phyloP scores from a whole-genome alignment of 2,329 filamentous ascomycete species.

The Trichoderma lentiforme region DNA sequence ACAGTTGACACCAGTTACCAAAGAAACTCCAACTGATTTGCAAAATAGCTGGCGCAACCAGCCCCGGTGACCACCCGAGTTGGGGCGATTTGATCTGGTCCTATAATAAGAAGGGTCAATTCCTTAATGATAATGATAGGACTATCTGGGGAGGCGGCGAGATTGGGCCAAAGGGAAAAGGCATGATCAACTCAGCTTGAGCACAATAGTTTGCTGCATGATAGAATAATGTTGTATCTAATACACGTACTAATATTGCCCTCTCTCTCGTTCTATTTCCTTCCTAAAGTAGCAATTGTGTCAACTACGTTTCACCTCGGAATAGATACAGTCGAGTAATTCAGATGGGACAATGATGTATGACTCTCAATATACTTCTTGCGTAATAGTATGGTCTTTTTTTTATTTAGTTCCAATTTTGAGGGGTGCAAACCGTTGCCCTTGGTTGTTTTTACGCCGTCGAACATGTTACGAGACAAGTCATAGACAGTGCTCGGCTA shows the following conservation, averaged over 20 bases:
- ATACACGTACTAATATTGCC: neutral
- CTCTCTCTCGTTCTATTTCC: neutral
- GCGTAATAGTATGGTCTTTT: accelerated
- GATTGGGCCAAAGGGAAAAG: neutral
- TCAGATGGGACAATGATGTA: neutral
- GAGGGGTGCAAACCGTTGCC: neutral
- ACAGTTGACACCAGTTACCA: neutral
- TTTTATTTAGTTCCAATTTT: neutral
- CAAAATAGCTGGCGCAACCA: neutral
- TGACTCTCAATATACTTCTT: neutral
- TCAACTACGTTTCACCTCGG: neutral
- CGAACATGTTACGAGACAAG: neutral
- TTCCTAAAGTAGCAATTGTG: neutral
- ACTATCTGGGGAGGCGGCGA: neutral
- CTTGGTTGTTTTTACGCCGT: neutral
- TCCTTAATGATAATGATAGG: neutral
- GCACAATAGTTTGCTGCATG: neutral
- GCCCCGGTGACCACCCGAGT: neutral
- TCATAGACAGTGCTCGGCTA: neutral
- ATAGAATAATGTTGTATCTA: neutral
- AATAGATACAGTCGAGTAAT: neutral
- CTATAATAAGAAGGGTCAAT: neutral
- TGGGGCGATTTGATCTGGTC: neutral
- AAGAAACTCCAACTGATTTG: neutral
- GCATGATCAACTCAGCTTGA: neutral